Evolutionary conservation across 2,329 filamentous ascomycete genomes (phyloP).

Genomic region (Aspergillus fumigatus): DNA sequence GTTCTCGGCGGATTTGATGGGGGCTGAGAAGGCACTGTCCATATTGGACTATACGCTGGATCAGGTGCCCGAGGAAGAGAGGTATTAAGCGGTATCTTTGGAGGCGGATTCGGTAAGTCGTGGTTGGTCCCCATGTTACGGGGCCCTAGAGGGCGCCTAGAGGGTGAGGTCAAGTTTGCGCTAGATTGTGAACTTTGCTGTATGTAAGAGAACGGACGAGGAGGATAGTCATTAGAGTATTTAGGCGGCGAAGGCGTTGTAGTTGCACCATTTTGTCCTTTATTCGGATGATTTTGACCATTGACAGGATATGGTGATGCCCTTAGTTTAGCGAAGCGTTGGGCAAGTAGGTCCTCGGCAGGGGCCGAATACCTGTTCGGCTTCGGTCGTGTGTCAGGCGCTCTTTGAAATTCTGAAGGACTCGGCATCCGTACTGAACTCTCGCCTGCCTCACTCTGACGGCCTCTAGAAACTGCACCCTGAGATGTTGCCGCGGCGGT

Average conservation of each 20-base stretch:
- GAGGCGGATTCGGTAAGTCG: slow-evolving; percentile 34
- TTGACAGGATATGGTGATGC: slow-evolving; percentile 18
- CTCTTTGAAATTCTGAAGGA: slow-evolving; percentile 34
- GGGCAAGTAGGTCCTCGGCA: slow-evolving; percentile 34
- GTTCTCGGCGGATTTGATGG: slow-evolving; percentile 36
- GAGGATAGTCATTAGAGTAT: slow-evolving; percentile 17
- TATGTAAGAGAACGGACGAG: slow-evolving; percentile 20
- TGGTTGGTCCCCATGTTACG: slow-evolving; percentile 39
- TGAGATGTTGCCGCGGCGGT: slow-evolving; percentile 9
- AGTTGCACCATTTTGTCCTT: slow-evolving; percentile 9
- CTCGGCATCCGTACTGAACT: slow-evolving; percentile 37
- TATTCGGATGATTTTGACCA: slow-evolving; percentile 5
- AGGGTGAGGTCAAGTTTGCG: slow-evolving; percentile 18
- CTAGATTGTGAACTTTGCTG: slow-evolving; percentile 14
- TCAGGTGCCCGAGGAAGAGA: slow-evolving; percentile 45
- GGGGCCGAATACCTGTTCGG: slow-evolving; percentile 23
- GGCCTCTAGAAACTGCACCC: slow-evolving; percentile 15
- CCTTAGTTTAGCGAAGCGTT: slow-evolving; percentile 40
- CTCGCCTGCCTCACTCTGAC: slow-evolving; percentile 18
- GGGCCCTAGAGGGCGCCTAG: slow-evolving; percentile 37
- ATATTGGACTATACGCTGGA: slow-evolving; percentile 46
- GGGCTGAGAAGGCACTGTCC: slow-evolving; percentile 35
- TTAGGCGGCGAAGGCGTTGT: slow-evolving; percentile 11
- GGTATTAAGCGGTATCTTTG: slow-evolving; percentile 40
- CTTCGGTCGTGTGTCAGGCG: slow-evolving; percentile 17